Evolutionary conservation across 2,329 filamentous ascomycete genomes (phyloP), one percentile per base, ranked within the genome.

Genomic region (Lasiodiplodia sp.): DNA sequence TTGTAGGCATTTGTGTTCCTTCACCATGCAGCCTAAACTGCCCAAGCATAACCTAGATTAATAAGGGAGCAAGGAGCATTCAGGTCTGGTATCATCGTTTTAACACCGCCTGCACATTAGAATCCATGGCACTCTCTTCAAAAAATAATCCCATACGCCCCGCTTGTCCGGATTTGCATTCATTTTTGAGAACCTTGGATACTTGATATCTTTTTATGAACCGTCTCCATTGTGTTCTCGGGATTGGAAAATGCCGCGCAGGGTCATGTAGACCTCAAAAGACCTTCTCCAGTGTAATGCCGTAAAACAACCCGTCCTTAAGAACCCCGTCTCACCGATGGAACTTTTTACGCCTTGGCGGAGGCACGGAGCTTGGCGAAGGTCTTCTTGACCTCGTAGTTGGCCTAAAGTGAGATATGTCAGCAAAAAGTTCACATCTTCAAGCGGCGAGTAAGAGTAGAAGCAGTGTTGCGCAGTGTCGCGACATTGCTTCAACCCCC

Each of bases 331-430:
- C 57, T 63, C 40, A 69, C 65, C 40, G 37, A 65, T 72, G 72
- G 75, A 73, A 73, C 71, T 69, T 72, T 75, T 73, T 81, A 80
- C 77, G 79, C 79, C 74, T 68, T 68, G 40, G 67, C 67, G 28
- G 77, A 77, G 69, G 78, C 74, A 72, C 77, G 76, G 86, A 97
- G 87, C 90, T 97, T 97, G 82, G 94, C 93, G 82, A 96, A 88
- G 80, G 93, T 91, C 92, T 97, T 98, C 86, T 92, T 92, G 86
- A 97, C 91, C 89, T 97, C 94, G 87, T 96, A 98, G 83, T 94
- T 92, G 84, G 88, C 87, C 88, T 91, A 76, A 66, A 69, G 47
- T 18, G 3, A 5, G 5, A 25, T 12, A 12, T 16, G 52, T 67
- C 31, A 67, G 64, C 7, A 21, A 52, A 40, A n/a, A 14, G 10